Percentiles rank a stretch among this genome's conserved stretches.
Evolutionary conservation across 306 rosid genomes (phyloP).

Genomic region (Oemleria cerasiformis): DNA sequence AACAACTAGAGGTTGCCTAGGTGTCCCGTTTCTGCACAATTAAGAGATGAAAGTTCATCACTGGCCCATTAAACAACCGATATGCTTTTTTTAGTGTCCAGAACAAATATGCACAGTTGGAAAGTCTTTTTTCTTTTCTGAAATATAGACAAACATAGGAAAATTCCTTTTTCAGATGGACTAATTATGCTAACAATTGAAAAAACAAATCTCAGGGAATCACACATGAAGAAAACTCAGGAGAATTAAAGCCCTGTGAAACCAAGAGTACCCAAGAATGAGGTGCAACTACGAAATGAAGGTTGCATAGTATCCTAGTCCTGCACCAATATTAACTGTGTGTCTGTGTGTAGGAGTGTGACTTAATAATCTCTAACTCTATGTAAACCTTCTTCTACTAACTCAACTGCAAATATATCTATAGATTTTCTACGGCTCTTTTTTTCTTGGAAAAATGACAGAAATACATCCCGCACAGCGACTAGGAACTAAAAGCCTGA

Average conservation of each 20-base stretch:
- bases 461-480: neutral
- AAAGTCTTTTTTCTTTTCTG: neutral
- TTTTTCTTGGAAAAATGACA: neutral
- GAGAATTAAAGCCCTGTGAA: constrained; percentile 54
- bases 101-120: neutral
- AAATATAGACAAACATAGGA: neutral
- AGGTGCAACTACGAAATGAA: constrained; percentile 69
- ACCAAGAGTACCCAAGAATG: constrained; percentile 76
- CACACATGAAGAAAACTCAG: constrained; percentile 18
- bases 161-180: neutral
- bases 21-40: constrained; percentile 80
- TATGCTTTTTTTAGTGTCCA: too few relatives aligned
- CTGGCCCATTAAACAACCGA: constrained; percentile 15
- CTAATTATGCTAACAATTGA: neutral
- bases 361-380: neutral
- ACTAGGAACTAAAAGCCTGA: neutral
- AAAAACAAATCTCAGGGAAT: neutral
- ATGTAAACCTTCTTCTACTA: neutral
- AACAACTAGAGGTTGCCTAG: constrained; percentile 90
- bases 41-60: constrained; percentile 20
- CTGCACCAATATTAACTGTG: constrained; percentile 28
- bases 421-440: neutral
- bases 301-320: constrained; percentile 83
- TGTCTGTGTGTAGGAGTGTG: neutral
- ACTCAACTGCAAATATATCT: neutral